Evolutionary conservation across 2,329 filamentous ascomycete species (phyloP), one percentile per base, ranked within the genome.

Genomic region (Periconia digitata): DNA sequence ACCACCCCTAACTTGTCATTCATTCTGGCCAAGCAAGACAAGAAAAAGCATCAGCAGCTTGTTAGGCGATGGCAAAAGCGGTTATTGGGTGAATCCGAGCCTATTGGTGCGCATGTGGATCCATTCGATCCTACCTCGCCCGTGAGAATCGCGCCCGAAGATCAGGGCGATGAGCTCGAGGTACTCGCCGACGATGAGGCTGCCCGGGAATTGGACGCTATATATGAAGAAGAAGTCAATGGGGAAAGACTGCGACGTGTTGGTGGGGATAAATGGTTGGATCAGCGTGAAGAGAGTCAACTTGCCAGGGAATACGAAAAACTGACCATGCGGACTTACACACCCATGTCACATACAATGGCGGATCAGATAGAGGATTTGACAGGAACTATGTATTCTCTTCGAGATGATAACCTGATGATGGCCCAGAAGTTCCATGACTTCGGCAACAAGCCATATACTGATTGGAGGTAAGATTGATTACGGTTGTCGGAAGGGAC

Each of bases 171-270:
- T 37, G 64, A 68, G 39, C 55, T 63, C 24, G 65, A 70, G 43
- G 55, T 65, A 15, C 51, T 70, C 12, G 20, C 20, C 12, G 29
- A 34, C n/a, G 13, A 66, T 24, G 40, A 15, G 10, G 4, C n/a
- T 17, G 22, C 17, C 8, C 15, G 16, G 17, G 22, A 39, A 8
- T 20, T 20, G 6, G 34, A 36, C 15, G 22, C 38, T 16, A 16
- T 46, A 7, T 83, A 83, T 64, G 60, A 71, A 43, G 72, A 72
- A 16, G 76, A 80, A 21, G 64, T 63, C 27, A 76, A 70, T 3
- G 82, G 79, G 78, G 70, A 80, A 44, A 78, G 77, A 0, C 64
- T 87, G 49, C 74, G 79, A 55, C 71, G 69, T 42, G 73, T 86
- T 27, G 85, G 85, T 32, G 71, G 72, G 6, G 74, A 76, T 49